Evolutionary conservation across 148 eudicot species (phyloP), one percentile per base, ranked within the genome.

Genomic region (Silene latifolia): DNA sequence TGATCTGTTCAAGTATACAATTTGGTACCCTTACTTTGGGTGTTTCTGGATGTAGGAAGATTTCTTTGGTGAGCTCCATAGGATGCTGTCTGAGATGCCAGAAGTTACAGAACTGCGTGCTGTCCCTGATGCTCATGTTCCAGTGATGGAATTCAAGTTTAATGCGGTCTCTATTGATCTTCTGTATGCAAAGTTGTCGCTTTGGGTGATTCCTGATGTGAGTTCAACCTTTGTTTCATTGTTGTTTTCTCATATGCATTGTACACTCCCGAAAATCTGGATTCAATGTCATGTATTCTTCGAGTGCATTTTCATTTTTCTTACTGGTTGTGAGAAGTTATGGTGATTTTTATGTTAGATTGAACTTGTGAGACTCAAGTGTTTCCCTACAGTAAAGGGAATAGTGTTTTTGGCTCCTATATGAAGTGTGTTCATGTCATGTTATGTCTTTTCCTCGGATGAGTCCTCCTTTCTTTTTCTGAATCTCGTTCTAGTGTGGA

Each of bases 51-150:
- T 77, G 79, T 76, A 86, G 91, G 88, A 84, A 64, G 91, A 86
- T 79, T 88, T 88, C 61, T 88, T 88, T 74, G 91, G 89, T 74
- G 91, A 86, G 71, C 87, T 88, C 29, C 85, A 83, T 27, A 84
- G 53, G 73, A 86, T 88, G 83, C 78, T 86, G 51, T 80, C 82
- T 51, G 91, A 79, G 77, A 86, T 84, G 91, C 83, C 91, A 57
- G 89, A 88, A 81, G 89, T 88, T 24, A 75, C 84, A 39, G 89
- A 88, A 75, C 72, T 88, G 76, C 88, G 74, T 46, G 86, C 88
- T 69, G 91, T 88, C 21, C 88, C 88, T 53, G 91, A 86, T 76
- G 91, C 91, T 77, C 85, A 84, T 76, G 91, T 88, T 64, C 91
- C 91, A 2, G 89, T 86, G 63, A 86, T 88, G 86, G 82, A 69